Evolutionary conservation across 2,329 filamentous ascomycete genomes (phyloP).

Genomic region (Aspergillus aculeatinus): DNA sequence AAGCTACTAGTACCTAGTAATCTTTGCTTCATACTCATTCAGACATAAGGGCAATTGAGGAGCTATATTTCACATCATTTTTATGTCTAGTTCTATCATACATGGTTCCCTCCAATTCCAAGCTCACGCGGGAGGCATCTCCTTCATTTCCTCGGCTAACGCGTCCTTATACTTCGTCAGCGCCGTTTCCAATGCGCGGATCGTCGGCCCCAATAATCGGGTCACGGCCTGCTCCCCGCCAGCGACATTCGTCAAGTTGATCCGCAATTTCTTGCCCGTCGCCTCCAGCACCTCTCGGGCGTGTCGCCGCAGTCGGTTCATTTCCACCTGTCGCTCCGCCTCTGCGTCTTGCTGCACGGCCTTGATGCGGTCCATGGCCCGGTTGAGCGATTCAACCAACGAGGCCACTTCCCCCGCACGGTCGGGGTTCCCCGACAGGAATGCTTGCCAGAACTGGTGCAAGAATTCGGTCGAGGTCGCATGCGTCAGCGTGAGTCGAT

Average conservation of each 20-base stretch:
- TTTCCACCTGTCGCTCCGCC: conserved; percentile 64
- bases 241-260: conserved; percentile 63
- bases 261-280: conserved; percentile 71
- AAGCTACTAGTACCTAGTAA: not conserved
- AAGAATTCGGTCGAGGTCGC: conserved; percentile 93
- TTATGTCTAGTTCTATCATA: conserved; percentile 17
- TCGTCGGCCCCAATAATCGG: conserved; percentile 72
- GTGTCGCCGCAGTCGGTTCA: conserved; percentile 67
- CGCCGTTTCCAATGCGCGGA: conserved; percentile 69
- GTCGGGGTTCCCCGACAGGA: conserved; percentile 81
- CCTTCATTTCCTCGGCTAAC: conserved; percentile 59
- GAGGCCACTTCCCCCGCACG: conserved; percentile 78
- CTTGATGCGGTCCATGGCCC: conserved; percentile 74
- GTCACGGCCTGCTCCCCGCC: conserved; percentile 76
- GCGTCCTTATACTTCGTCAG: conserved; percentile 69
- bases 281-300: conserved; percentile 68
- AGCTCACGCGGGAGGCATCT: conserved; percentile 8
- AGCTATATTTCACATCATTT: not conserved
- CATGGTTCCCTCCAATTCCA: not conserved
- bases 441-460: conserved; percentile 95
- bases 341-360: conserved; percentile 80
- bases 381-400: conserved; percentile 75
- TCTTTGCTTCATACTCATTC: not conserved
- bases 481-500: conserved; percentile 72
- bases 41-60: not conserved